Evolutionary conservation across 2,329 filamentous ascomycete species (phyloP), one percentile per base, ranked within the genome.

Genomic region (Colletotrichum endophyticum): DNA sequence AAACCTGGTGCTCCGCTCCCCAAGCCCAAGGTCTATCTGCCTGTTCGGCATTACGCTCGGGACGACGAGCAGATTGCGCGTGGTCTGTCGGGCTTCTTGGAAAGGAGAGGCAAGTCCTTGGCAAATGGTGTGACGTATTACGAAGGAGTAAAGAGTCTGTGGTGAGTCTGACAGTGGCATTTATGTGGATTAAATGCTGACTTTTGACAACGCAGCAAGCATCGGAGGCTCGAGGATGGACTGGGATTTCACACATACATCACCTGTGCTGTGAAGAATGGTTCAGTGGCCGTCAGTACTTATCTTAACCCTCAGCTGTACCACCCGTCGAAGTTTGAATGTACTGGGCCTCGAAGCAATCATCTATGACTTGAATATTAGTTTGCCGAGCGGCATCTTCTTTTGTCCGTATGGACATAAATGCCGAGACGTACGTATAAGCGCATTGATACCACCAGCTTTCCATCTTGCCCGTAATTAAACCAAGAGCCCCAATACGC

Each of bases 11-110:
- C 36, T 9, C n/a, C 36, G 12, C 12, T 49, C 2, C 83, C 84
- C 1, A 80, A 78, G 6, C 72, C 80, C 3, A 85, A 84, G 74
- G 75, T 82, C 3, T 85, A 85, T 66, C 73, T 85, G 16, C 84
- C 84, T 2, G 84, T 83, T 0, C 78, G 83, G 4, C 84, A 85
- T 70, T 85, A 85, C 62, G 79, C 79, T 32, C 57, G 28, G 15
- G 78, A 67, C 39, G 79, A 80, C 53, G 34, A 72, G 15, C 53
- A 32, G 25, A 15, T 34, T 30, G 67, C 67, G 8, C 15, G 59
- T n/a, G 67, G 67, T 22, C 15, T 61, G 25, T 53, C 53, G 16
- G 28, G 27, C 1, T 70, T 59, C 53, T 25, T 70, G 30, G 8
- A 70, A 28, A 44, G 67, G 19, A 53, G 59, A 56, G 32, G 32